Evolutionary conservation across 306 rosid genomes (phyloP).

Genomic region (Sicyos edulis): DNA sequence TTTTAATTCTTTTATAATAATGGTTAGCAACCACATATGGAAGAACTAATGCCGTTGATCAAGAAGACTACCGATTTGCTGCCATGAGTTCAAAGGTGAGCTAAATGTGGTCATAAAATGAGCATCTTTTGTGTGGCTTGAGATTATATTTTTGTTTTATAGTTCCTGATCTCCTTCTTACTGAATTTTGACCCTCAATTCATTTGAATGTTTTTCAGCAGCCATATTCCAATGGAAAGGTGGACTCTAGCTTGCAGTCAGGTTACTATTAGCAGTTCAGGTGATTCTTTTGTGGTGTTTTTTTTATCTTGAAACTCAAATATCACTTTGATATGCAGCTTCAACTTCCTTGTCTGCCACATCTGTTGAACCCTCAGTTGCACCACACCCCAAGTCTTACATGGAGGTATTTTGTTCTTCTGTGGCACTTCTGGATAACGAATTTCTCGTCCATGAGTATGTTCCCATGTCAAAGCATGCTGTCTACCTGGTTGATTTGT

Average conservation of each 20-base stretch:
- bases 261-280: conserved; percentile 40
- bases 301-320: background rate
- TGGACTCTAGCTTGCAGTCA: conserved; percentile 38
- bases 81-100: conserved; percentile 62
- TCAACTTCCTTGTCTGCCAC: conserved; percentile 72
- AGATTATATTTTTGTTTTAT: conserved; percentile 5
- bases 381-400: conserved; percentile 76
- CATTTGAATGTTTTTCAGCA: conserved; percentile 42
- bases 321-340: conserved; percentile 37
- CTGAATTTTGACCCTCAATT: background rate
- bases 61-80: conserved; percentile 46
- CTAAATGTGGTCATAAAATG: conserved; percentile 17
- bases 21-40: conserved; percentile 35
- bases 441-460: background rate
- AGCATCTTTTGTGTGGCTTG: background rate
- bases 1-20: conserved; percentile 19
- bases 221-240: conserved; percentile 53
- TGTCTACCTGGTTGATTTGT: background rate
- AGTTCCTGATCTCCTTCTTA: background rate
- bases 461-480: background rate
- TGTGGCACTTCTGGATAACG: conserved; percentile 12
- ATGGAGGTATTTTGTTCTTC: conserved; percentile 46
- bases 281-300: conserved; percentile 5
- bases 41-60: conserved; percentile 32
- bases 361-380: conserved; percentile 53